phyloP scores from a whole-genome alignment of 2,329 filamentous ascomycete species.

The Aspergillus pseudoglaucus region DNA sequence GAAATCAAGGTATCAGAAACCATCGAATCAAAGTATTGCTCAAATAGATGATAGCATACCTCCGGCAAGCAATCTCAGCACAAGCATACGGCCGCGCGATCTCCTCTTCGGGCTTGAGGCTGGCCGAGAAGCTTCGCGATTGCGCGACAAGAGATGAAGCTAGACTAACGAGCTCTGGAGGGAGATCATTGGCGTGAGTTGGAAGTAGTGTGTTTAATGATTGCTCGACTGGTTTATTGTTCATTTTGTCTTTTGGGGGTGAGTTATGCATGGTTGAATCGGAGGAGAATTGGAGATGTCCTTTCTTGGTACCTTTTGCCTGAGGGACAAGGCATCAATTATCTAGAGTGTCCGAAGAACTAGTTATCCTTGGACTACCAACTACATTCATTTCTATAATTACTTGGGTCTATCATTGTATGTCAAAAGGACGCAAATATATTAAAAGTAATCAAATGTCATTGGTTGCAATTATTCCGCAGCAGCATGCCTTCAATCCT shows the following conservation, averaged over 20 bases:
- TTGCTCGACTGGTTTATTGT: constrained; percentile 63
- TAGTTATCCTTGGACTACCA: too few species aligned
- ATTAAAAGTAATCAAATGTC: too few species aligned
- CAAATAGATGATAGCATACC: constrained; percentile 42
- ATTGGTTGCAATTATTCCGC: too few species aligned
- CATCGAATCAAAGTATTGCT: neutral
- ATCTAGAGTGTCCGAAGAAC: too few species aligned
- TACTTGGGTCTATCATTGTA: too few species aligned
- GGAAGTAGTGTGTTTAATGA: constrained; percentile 68
- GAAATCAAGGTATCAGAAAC: neutral
- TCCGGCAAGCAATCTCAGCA: constrained; percentile 81
- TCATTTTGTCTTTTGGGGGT: constrained; percentile 48
- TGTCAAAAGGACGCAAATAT: too few species aligned
- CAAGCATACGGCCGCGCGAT: constrained; percentile 79
- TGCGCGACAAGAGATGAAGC: constrained; percentile 70
- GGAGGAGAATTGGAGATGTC: too few species aligned
- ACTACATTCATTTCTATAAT: too few species aligned
- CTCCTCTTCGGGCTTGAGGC: constrained; percentile 78
- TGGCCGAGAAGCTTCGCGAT: constrained; percentile 69
- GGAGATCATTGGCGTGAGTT: constrained; percentile 61
- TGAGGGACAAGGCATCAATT: too few species aligned
- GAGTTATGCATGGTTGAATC: neutral
- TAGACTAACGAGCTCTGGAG: constrained; percentile 63
- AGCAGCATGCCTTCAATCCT: too few species aligned
- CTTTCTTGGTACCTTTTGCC: too few species aligned